Percentiles rank a stretch among this genome's conserved stretches.
Conservation (phyloP, 108 stramenopile species). For the Conticribra guillardii region DNA sequence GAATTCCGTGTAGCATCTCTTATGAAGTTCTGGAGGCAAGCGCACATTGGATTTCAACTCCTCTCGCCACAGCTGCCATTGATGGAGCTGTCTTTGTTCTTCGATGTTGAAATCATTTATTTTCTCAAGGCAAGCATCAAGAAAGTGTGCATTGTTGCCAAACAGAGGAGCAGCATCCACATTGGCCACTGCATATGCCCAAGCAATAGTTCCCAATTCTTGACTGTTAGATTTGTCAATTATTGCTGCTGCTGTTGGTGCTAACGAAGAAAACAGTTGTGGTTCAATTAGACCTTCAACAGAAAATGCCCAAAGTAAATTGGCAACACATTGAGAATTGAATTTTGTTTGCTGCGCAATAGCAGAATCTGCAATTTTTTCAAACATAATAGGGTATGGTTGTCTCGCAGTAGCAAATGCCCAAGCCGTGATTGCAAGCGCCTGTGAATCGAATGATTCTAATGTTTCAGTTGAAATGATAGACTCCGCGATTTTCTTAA, state of each 20-base stretch:
- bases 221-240: conserved; percentile 36
- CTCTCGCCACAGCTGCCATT: conserved; percentile 35
- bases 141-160: conserved; percentile 20
- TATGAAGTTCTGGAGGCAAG: conserved; percentile 8
- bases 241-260: conserved; percentile 10
- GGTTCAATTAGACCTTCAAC: conserved; percentile 19
- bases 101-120: conserved; percentile 24
- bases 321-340: conserved; percentile 43
- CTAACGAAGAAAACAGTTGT: conserved; percentile 34
- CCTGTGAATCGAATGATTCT: conserved; percentile 25
- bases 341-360: conserved; percentile 24
- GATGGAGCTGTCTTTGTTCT: conserved; percentile 49
- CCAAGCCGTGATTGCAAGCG: conserved; percentile 50
- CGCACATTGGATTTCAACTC: conserved; percentile 1
- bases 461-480: conserved; percentile 27
- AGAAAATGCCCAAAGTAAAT: conserved; percentile 49
- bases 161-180: conserved; percentile 30
- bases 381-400: conserved; percentile 24
- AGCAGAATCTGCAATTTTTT: conserved; percentile 26
- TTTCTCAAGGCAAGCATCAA: conserved; percentile 24
- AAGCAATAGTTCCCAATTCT: conserved; percentile 47
- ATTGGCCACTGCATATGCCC: conserved; percentile 49
- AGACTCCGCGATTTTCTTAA: conserved; percentile 26
- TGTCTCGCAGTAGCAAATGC: conserved; percentile 40
- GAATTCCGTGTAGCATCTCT: conserved; percentile 32